Conservation (phyloP, 2,329 filamentous ascomycete genomes). For the Botrytis sinoallii region DNA sequence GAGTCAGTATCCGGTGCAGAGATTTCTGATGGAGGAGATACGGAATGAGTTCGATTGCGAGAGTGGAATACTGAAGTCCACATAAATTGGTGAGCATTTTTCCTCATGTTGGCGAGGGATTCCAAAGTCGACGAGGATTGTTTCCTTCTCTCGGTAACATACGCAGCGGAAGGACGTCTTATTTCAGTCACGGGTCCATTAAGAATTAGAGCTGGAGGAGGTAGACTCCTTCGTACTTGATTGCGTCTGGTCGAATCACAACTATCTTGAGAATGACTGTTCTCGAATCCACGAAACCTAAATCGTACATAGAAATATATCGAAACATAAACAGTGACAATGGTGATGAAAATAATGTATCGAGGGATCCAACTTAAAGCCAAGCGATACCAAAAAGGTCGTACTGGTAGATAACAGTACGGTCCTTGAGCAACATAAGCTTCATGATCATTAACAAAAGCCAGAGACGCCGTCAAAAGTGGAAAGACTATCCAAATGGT, state of each 20-base stretch:
- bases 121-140: constrained; percentile 25
- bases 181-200: constrained; percentile 35
- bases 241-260: constrained; percentile 17
- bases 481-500: constrained; percentile 56
- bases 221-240: constrained; percentile 23
- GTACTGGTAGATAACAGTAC: constrained; percentile 66
- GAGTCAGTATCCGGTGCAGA: constrained; percentile 28
- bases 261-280: constrained; percentile 18
- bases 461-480: constrained; percentile 56
- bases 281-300: constrained; percentile 35
- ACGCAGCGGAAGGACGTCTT: constrained; percentile 20
- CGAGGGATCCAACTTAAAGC: constrained; percentile 71
- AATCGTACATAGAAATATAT: constrained; percentile 66
- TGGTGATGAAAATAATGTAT: constrained; percentile 63
- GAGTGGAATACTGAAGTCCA: constrained; percentile 30
- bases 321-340: constrained; percentile 62
- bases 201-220: constrained; percentile 29
- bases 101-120: constrained; percentile 21
- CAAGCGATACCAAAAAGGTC: constrained; percentile 66
- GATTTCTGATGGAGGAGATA: constrained; percentile 25
- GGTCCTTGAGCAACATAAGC: constrained; percentile 62
- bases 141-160: constrained; percentile 21
- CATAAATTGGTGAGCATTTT: constrained; percentile 34
- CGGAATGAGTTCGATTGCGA: constrained; percentile 18
- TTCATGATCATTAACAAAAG: constrained; percentile 54